Percentiles rank a stretch among this genome's conserved stretches.
Conservation (phyloP, 1,139 yeast species). For the Magnusiomyces ingens region DNA sequence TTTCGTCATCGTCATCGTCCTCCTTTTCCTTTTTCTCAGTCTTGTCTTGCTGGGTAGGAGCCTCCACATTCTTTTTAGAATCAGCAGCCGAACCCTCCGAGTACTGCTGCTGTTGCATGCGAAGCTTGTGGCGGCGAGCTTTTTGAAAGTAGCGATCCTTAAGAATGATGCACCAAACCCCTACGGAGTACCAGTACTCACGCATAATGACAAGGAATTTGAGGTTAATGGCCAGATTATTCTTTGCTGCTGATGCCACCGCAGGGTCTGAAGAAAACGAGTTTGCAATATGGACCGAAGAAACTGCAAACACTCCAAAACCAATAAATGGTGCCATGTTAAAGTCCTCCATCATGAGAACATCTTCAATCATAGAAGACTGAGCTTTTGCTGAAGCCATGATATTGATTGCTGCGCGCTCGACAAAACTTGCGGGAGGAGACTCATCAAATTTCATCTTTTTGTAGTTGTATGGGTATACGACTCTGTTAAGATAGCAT, state of each 20-base stretch:
- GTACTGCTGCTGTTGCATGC: conserved; percentile 9
- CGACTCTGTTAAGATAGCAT: conserved; percentile 24
- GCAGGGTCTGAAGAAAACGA: conserved; percentile 30
- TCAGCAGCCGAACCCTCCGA: background rate
- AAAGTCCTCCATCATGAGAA: conserved; percentile 29
- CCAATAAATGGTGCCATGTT: conserved; percentile 35
- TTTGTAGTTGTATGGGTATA: conserved; percentile 21
- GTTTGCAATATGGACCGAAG: conserved; percentile 34
- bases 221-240: conserved; percentile 31
- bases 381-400: conserved; percentile 31
- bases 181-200: conserved; percentile 33
- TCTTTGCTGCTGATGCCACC: conserved; percentile 29
- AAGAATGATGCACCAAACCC: conserved; percentile 34
- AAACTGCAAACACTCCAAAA: conserved; percentile 33
- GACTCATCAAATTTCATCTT: conserved; percentile 16
- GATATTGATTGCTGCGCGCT: conserved; percentile 26
- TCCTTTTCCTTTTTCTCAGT: background rate
- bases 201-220: conserved; percentile 30
- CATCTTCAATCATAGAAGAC: conserved; percentile 29
- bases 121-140: conserved; percentile 14
- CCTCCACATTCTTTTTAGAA: background rate
- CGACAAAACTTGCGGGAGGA: conserved; percentile 28
- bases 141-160: conserved; percentile 29
- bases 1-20: background rate
- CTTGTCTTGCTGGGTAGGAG: background rate